phyloP scores from a whole-genome alignment of 495 filamentous ascomycete genomes.

The Talaromyces borbonicus region DNA sequence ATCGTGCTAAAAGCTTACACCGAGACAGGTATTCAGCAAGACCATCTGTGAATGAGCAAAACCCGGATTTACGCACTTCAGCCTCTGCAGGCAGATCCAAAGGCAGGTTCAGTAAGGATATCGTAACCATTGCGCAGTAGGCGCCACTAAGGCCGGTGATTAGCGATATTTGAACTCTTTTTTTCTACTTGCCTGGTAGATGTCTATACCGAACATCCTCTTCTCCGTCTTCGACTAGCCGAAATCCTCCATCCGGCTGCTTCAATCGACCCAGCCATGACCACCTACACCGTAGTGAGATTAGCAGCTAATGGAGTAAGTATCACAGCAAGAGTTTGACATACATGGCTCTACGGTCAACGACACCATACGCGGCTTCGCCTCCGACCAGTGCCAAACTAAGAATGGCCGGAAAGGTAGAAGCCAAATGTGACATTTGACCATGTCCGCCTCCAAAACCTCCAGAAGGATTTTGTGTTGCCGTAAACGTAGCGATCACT shows the following conservation, averaged over 20 bases:
- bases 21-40: conserved; percentile 69
- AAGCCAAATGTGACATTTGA: conserved; percentile 76
- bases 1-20: conserved; percentile 47
- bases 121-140: conserved; percentile 76
- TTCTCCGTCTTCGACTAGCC: conserved; percentile 71
- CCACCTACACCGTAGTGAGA: conserved; percentile 42
- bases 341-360: conserved; percentile 71
- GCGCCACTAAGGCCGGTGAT: conserved; percentile 53
- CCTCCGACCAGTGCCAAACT: conserved; percentile 68
- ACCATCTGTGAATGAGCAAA: conserved; percentile 50
- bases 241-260: conserved; percentile 74
- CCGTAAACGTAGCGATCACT: conserved; percentile 57
- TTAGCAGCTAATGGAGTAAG: neutral
- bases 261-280: conserved; percentile 78
- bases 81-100: conserved; percentile 60
- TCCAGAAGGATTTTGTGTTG: conserved; percentile 73
- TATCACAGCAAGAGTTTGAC: conserved; percentile 12
- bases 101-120: conserved; percentile 75
- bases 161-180: conserved; percentile 14
- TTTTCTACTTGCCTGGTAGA: neutral
- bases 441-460: conserved; percentile 94
- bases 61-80: conserved; percentile 34
- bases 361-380: conserved; percentile 56
- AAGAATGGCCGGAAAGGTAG: conserved; percentile 77
- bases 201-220: conserved; percentile 73